Conservation (phyloP, 2,329 filamentous ascomycete genomes). For the Sclerotiophoma versabilis region DNA sequence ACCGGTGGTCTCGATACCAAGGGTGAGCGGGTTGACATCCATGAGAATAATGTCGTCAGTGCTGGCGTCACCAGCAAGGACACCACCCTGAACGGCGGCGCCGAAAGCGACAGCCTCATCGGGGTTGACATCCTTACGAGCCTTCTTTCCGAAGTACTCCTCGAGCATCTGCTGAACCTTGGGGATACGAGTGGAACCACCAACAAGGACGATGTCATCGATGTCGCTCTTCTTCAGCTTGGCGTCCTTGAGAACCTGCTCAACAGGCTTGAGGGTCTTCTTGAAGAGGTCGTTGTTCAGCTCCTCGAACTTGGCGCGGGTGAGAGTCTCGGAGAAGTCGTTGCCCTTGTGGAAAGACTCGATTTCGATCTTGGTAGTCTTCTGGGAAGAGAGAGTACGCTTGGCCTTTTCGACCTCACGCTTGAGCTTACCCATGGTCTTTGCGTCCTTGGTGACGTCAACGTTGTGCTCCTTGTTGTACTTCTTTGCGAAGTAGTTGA, state of each 20-base stretch:
- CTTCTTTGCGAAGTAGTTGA: constrained; percentile 93
- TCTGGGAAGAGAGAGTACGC: constrained; percentile 91
- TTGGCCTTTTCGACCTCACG: constrained; percentile 99
- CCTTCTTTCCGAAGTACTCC: constrained; percentile 98
- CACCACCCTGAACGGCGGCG: constrained; percentile 95
- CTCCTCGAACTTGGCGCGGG: constrained; percentile 99
- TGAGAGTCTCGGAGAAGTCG: constrained; percentile 97
- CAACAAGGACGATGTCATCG: constrained; percentile 95
- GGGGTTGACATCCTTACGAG: constrained; percentile 98
- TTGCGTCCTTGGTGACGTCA: constrained; percentile 90
- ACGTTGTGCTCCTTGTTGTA: constrained; percentile 99
- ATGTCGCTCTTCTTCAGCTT: constrained; percentile 96
- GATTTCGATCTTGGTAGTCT: constrained; percentile 93
- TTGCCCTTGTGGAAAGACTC: constrained; percentile 96
- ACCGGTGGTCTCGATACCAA: constrained; percentile 96
- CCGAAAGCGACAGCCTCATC: constrained; percentile 99
- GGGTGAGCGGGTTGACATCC: constrained; percentile 95
- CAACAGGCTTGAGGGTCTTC: constrained; percentile 98
- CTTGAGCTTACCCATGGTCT: constrained; percentile 99
- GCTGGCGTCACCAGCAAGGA: constrained; percentile 86
- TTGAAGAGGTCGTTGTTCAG: constrained; percentile 99
- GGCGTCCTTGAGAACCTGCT: constrained; percentile 97
- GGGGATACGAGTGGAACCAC: constrained; percentile 98
- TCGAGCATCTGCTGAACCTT: constrained; percentile 95
- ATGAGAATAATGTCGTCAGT: constrained; percentile 86